Conservation (phyloP, 78 protist genomes). For the Diacronema lutheri region DNA sequence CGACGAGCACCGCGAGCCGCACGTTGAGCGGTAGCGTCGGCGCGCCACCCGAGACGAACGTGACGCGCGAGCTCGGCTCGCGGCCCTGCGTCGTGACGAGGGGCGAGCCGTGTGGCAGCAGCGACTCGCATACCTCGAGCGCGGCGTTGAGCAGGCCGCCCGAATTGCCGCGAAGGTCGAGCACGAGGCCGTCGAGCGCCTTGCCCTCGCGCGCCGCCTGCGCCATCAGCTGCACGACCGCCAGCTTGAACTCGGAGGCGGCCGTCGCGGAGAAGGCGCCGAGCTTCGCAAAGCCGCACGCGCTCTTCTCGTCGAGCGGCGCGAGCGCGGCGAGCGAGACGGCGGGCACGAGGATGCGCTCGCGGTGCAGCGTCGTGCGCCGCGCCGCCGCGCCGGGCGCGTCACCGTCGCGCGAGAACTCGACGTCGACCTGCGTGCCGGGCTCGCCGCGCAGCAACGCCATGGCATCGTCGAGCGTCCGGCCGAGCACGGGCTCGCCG, state of each 20-base stretch:
- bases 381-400: no score
- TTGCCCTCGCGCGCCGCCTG: neutral
- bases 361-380: no score
- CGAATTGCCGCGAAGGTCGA: slow-evolving; percentile 10
- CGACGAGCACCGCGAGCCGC: neutral
- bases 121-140: neutral
- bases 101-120: neutral
- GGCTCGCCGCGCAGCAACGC: slow-evolving; percentile 23
- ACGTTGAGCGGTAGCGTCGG: no score
- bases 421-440: neutral
- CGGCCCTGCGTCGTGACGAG: neutral
- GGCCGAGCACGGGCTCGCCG: neutral
- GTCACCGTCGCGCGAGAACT: no score
- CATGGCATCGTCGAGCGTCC: neutral
- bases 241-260: neutral
- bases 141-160: neutral
- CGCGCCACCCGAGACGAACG: no score
- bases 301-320: no score
- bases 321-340: no score
- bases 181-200: neutral
- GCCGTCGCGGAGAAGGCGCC: neutral
- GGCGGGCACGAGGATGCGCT: no score
- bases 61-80: neutral
- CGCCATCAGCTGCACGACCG: neutral
- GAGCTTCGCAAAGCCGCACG: neutral